Evolutionary conservation across 495 filamentous ascomycete genomes (phyloP).

Genomic region (Aspergillus nidulans): DNA sequence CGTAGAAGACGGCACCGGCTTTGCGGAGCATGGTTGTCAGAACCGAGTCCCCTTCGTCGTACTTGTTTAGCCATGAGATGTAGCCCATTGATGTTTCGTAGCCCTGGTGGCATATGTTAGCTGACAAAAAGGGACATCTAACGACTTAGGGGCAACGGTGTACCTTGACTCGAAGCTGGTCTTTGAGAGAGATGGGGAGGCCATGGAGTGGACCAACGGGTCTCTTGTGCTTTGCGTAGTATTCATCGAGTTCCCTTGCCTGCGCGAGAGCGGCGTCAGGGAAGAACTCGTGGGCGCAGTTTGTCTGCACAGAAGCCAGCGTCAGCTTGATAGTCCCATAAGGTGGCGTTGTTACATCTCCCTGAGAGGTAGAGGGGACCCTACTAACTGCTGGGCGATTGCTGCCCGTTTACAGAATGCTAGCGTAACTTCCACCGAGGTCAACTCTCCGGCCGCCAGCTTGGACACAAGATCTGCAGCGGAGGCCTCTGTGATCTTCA

Average conservation of each 20-base stretch:
- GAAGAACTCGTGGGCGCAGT: constrained; percentile 52
- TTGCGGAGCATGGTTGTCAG: background rate
- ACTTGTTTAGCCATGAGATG: constrained; percentile 22
- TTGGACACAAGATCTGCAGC: constrained; percentile 29
- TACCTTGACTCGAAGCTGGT: constrained; percentile 58
- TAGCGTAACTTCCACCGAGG: constrained; percentile 33
- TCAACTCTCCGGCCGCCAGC: constrained; percentile 31
- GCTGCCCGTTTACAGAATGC: constrained; percentile 46
- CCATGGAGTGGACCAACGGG: constrained; percentile 55
- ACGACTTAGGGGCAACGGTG: too few relatives aligned
- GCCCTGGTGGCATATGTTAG: constrained; percentile 26
- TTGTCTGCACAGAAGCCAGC: constrained; percentile 14
- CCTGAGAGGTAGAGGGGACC: too few relatives aligned
- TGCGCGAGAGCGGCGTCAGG: constrained; percentile 49
- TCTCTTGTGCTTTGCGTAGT: constrained; percentile 37
- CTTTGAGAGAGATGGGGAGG: constrained; percentile 57
- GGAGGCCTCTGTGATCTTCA: constrained; percentile 35
- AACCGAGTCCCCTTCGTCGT: constrained; percentile 1
- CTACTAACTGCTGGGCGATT: constrained; percentile 40
- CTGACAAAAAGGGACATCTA: too few relatives aligned
- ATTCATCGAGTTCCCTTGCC: constrained; percentile 54
- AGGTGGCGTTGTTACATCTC: too few relatives aligned
- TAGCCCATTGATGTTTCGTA: constrained; percentile 38
- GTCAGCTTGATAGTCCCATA: background rate
- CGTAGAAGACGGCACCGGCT: background rate